Percentiles rank a stretch among this genome's conserved stretches.
Conservation (phyloP, 371 early-diverging fungal genomes). For the Pancytospora philotis region DNA sequence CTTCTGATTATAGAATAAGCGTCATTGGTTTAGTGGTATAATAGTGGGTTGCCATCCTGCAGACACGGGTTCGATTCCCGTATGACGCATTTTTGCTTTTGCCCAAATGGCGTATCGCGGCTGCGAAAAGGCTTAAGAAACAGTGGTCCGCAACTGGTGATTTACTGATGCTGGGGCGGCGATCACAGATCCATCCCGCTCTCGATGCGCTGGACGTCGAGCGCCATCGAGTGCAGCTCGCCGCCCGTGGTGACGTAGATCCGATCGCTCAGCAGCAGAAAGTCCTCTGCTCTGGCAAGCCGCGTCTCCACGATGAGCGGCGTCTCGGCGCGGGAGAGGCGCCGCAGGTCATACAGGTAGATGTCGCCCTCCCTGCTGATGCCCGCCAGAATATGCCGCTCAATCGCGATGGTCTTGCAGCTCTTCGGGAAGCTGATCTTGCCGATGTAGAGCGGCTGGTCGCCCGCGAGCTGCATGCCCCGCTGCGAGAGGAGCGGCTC, state of each 20-base stretch:
- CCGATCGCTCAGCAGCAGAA: constrained; percentile 5
- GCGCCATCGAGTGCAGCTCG: constrained; percentile 2
- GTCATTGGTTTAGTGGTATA: constrained; percentile 19
- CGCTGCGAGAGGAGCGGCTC: neutral
- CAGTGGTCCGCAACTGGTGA: too few relatives aligned
- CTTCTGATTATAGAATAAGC: too few relatives aligned
- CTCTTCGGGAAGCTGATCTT: neutral
- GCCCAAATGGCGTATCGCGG: constrained; percentile 9
- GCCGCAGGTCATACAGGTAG: constrained; percentile 16
- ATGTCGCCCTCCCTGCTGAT: constrained; percentile 11
- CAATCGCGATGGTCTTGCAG: constrained; percentile 11
- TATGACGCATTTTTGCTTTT: too few relatives aligned
- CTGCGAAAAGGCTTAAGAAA: too few relatives aligned
- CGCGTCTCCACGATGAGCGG: constrained; percentile 8
- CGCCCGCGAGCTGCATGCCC: neutral
- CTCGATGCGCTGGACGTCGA: neutral
- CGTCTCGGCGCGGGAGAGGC: neutral
- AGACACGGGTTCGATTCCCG: constrained; percentile 21
- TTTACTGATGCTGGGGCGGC: too few relatives aligned
- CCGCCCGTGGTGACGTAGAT: constrained; percentile 7
- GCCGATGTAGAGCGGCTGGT: constrained; percentile 11
- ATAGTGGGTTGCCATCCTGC: constrained; percentile 16
- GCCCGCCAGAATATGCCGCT: constrained; percentile 13
- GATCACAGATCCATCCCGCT: too few relatives aligned
- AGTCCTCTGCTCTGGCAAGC: neutral